Conservation (phyloP, 2,329 filamentous ascomycete species). For the Dendryphion nanum region DNA sequence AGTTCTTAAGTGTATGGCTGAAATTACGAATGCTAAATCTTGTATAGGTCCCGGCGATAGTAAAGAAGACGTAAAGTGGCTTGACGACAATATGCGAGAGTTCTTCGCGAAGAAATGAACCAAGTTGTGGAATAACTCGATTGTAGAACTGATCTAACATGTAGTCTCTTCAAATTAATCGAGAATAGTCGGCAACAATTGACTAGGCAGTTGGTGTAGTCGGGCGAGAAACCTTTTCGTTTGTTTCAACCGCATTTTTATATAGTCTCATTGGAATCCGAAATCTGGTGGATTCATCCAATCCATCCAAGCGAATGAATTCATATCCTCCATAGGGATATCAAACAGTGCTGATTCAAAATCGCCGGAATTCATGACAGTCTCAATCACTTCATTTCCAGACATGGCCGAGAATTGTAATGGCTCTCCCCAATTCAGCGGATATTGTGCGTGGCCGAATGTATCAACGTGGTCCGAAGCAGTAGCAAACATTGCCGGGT, state of each 20-base stretch:
- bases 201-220: no score
- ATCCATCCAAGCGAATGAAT: slow-evolving; percentile 31
- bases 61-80: slow-evolving; percentile 68
- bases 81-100: slow-evolving; percentile 60
- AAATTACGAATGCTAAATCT: neutral
- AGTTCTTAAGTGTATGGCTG: slow-evolving; percentile 27
- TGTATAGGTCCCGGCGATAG: slow-evolving; percentile 64
- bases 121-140: no score
- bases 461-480: neutral
- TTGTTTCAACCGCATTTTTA: no score
- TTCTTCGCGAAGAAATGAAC: slow-evolving; percentile 48
- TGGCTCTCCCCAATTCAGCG: slow-evolving; percentile 19
- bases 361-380: slow-evolving; percentile 62
- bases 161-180: no score
- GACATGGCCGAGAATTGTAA: slow-evolving; percentile 69
- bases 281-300: slow-evolving; percentile 36
- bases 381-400: slow-evolving; percentile 65
- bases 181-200: no score
- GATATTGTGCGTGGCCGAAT: neutral
- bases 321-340: slow-evolving; percentile 57
- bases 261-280: slow-evolving; percentile 22
- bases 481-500: neutral
- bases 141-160: no score
- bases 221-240: no score
- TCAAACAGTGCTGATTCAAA: slow-evolving; percentile 57